Percentiles rank a stretch among this genome's conserved stretches.
Conservation (phyloP, 306 rosid species). For the Quercus suber region DNA sequence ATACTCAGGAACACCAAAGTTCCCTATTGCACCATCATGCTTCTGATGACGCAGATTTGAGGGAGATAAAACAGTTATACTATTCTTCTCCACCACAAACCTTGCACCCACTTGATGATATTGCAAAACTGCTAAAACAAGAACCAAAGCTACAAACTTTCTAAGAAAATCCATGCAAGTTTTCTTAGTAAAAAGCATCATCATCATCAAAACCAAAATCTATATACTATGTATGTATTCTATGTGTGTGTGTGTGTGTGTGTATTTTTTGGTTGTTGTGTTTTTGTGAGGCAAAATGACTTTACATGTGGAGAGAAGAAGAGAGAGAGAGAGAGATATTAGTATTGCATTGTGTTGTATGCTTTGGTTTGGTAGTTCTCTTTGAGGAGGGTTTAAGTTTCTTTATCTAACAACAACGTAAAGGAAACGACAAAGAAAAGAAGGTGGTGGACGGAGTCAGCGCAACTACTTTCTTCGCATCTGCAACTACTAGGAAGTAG, state of each 20-base stretch:
- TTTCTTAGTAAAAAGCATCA: not conserved
- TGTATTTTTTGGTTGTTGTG: too few relatives aligned
- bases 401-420: slow-evolving; percentile 55
- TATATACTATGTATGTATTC: too few relatives aligned
- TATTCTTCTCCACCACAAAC: slow-evolving; percentile 84
- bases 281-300: too few relatives aligned
- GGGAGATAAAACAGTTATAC: slow-evolving; percentile 66
- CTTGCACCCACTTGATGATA: slow-evolving; percentile 33
- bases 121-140: slow-evolving; percentile 1
- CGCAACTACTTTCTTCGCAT: slow-evolving; percentile 18
- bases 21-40: slow-evolving; percentile 70
- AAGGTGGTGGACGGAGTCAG: slow-evolving; percentile 46
- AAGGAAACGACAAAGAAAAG: slow-evolving; percentile 37
- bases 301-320: slow-evolving; percentile 16
- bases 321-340: slow-evolving; percentile 22
- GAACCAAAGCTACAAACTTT: slow-evolving; percentile 9
- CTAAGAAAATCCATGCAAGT: slow-evolving; percentile 28
- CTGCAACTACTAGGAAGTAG: not conserved
- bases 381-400: slow-evolving; percentile 28
- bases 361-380: not conserved
- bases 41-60: slow-evolving; percentile 29
- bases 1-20: slow-evolving; percentile 90
- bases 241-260: too few relatives aligned
- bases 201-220: not conserved
- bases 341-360: slow-evolving; percentile 15